Conservation (phyloP, 2,329 filamentous ascomycete species). For the Alternaria novae-zelandiae region DNA sequence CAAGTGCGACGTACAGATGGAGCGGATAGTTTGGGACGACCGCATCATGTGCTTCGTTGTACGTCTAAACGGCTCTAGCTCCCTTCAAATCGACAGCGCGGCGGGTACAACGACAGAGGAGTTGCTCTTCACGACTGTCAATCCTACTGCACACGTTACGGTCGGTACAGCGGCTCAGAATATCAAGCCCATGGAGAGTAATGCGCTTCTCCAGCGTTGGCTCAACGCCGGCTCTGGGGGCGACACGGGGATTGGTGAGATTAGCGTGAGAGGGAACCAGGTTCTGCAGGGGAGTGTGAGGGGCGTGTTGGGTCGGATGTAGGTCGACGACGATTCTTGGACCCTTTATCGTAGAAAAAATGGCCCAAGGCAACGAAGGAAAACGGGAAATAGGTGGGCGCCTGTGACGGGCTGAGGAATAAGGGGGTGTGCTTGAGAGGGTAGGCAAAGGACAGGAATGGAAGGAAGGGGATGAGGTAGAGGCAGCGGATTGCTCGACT, state of each 20-base stretch:
- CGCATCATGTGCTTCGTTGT: slow-evolving; percentile 92
- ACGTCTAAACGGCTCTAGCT: slow-evolving; percentile 54
- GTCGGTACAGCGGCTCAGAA: slow-evolving; percentile 76
- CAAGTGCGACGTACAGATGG: slow-evolving; percentile 67
- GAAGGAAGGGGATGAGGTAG: neutral
- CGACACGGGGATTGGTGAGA: slow-evolving; percentile 61
- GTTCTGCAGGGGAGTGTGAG: slow-evolving; percentile 63
- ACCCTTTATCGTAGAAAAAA: too few species aligned
- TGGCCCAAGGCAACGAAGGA: too few species aligned
- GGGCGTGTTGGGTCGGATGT: slow-evolving; percentile 46
- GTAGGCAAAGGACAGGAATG: neutral
- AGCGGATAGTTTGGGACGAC: slow-evolving; percentile 79
- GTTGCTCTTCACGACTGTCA: slow-evolving; percentile 66
- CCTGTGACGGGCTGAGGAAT: neutral
- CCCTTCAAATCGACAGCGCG: slow-evolving; percentile 24
- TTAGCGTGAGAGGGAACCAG: slow-evolving; percentile 60
- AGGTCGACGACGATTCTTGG: neutral
- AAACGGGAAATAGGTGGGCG: too few species aligned
- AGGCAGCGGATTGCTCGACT: neutral
- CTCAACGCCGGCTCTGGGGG: slow-evolving; percentile 63
- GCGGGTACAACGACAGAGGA: slow-evolving; percentile 54
- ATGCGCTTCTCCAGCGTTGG: slow-evolving; percentile 80
- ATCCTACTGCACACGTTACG: slow-evolving; percentile 84
- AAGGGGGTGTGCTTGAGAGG: neutral
- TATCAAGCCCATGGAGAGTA: slow-evolving; percentile 95